Base-by-base conservation (phyloP, 78 protist genomes). In the Creolimax fragrantissima region DNA sequence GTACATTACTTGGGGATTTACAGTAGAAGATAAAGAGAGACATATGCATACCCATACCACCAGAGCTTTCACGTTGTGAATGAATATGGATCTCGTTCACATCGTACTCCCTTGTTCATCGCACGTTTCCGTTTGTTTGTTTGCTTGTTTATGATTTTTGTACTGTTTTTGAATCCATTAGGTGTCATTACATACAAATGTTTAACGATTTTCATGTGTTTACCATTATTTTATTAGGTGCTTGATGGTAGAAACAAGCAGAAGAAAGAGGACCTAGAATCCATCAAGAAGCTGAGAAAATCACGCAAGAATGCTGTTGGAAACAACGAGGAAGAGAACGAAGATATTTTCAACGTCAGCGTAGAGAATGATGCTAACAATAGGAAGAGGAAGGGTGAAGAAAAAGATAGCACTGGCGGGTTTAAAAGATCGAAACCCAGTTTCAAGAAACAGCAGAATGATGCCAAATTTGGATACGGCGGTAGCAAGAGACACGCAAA, bases 251-350 rank as follows among this genome's bases (percentile, higher is more conserved):
- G 94, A 66, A 92, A 85, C 44, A 93, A 93, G 88, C 91, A 93
- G 85, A 96, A 95, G 94, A 47, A 91, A n/a, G 90, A 92, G 36
- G 93, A 92, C 43, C 7, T 94, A 47, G 96, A 94, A 32, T 42
- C 93, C 11, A 93, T 96, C 89, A 93, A 92, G 88, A 94, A 94
- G 88, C 92, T 95, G 95, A 92, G 95, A 88, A 94, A 96, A 93
- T 93, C 35, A 36, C 86, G 86, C 7, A 41, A 83, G 41, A 83
- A 83, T 24, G 7, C 35, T 41, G 5, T 24, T 5, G 86, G 86
- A n/a, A n/a, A n/a, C n/a, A n/a, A n/a, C 86, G 35, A 83, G 35
- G 7, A 83, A 6, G 86, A 83, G 35, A 41, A 83, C 2, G 86
- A 83, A 6, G 86, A 24, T 24, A 5, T 17, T 36, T 83, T 83